Evolutionary conservation across 2,329 filamentous ascomycete species (phyloP).

Genomic region (Phoma sp.): DNA sequence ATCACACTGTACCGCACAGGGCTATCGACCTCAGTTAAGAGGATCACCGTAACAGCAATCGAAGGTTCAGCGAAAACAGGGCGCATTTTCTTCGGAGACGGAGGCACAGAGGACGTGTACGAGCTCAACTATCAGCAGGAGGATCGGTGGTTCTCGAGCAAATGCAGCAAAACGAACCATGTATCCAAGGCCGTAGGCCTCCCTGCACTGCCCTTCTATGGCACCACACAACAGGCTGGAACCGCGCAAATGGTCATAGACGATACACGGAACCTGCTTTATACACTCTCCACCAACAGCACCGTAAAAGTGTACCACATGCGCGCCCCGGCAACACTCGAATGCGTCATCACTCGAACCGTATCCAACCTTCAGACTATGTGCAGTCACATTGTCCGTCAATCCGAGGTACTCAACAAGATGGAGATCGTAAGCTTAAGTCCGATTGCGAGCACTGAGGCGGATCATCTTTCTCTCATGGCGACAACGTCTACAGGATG

Average conservation of each 20-base stretch:
- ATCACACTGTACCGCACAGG: slow-evolving; percentile 87
- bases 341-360: slow-evolving; percentile 62
- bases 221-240: slow-evolving; percentile 58
- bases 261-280: slow-evolving; percentile 85
- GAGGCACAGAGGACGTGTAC: slow-evolving; percentile 82
- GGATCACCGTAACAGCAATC: slow-evolving; percentile 78
- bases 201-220: slow-evolving; percentile 49
- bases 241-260: slow-evolving; percentile 85
- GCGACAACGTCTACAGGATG: slow-evolving; percentile 90
- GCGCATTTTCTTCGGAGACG: slow-evolving; percentile 90
- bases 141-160: slow-evolving; percentile 93
- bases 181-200: slow-evolving; percentile 74
- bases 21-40: slow-evolving; percentile 79
- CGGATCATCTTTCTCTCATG: slow-evolving; percentile 84
- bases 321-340: slow-evolving; percentile 63
- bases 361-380: slow-evolving; percentile 65
- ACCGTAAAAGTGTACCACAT: slow-evolving; percentile 93
- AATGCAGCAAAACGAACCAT: slow-evolving; percentile 88
- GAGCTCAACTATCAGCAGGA: slow-evolving; percentile 97
- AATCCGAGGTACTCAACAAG: slow-evolving; percentile 70
- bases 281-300: slow-evolving; percentile 86
- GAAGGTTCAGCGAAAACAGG: slow-evolving; percentile 78
- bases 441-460: slow-evolving; percentile 79
- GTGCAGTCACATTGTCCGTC: slow-evolving; percentile 82
- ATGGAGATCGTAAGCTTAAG: slow-evolving; percentile 84